phyloP scores from a whole-genome alignment of 2,329 filamentous ascomycete genomes.

The Aspergillus sp. region DNA sequence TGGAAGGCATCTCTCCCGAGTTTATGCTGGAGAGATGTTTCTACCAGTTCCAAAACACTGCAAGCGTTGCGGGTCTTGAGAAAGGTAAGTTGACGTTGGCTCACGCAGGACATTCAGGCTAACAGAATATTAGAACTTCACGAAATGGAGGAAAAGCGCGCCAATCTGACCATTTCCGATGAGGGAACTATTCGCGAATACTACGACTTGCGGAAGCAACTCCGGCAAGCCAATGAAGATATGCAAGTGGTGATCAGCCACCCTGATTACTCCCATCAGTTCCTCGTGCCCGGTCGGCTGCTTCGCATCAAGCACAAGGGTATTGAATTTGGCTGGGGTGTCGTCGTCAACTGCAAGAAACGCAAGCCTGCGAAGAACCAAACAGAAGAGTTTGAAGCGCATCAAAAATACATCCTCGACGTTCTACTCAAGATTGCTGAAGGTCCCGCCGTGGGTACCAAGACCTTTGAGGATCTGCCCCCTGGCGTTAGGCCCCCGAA shows the following conservation, averaged over 20 bases:
- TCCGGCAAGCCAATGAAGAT: conserved; percentile 79
- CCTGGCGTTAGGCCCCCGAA: conserved; percentile 59
- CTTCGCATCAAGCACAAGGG: conserved; percentile 79
- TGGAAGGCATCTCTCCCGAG: conserved; percentile 98
- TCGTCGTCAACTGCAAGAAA: conserved; percentile 70
- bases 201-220: conserved; percentile 81
- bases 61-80: conserved; percentile 79
- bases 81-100: conserved; percentile 48
- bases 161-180: conserved; percentile 74
- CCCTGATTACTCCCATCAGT: conserved; percentile 79
- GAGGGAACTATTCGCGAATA: conserved; percentile 91
- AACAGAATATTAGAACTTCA: conserved; percentile 59
- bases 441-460: conserved; percentile 49
- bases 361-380: conserved; percentile 65
- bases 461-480: conserved; percentile 63
- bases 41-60: conserved; percentile 95
- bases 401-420: conserved; percentile 79
- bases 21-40: conserved; percentile 99
- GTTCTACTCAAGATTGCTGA: conserved; percentile 68
- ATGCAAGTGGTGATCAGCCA: conserved; percentile 91
- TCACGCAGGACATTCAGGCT: conserved; percentile 12
- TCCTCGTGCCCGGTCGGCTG: conserved; percentile 81
- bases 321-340: conserved; percentile 91
- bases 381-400: conserved; percentile 65
- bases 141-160: conserved; percentile 71